phyloP scores from a whole-genome alignment of 768 basidiomycete species.

The Rhizopogon salebrosus region DNA sequence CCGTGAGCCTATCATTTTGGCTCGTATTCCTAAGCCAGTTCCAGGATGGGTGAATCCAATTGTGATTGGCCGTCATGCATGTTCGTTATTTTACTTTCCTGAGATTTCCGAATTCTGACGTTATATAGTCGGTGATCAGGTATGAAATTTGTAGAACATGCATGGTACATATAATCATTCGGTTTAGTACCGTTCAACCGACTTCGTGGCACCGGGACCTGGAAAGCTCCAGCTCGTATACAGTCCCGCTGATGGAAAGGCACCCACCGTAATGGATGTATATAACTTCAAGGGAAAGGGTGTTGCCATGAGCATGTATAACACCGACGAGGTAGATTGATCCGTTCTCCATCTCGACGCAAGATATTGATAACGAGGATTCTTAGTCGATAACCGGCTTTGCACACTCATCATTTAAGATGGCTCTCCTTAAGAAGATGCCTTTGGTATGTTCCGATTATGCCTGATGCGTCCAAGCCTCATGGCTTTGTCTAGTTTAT shows the following conservation, averaged over 20 bases:
- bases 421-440: constrained; percentile 80
- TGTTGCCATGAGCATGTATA: constrained; percentile 97
- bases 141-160: constrained; percentile 24
- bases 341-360: not conserved
- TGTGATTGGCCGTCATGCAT: constrained; percentile 93
- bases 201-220: constrained; percentile 85
- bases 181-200: constrained; percentile 85
- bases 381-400: constrained; percentile 85
- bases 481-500: constrained; percentile 57
- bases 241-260: constrained; percentile 74
- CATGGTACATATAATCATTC: constrained; percentile 2
- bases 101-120: constrained; percentile 81
- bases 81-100: constrained; percentile 20
- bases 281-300: constrained; percentile 93
- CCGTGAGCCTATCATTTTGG: constrained; percentile 94
- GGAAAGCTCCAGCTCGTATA: constrained; percentile 93
- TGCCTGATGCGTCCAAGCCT: constrained; percentile 5
- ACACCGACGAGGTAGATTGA: constrained; percentile 78
- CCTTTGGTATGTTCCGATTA: constrained; percentile 44
- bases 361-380: not conserved
- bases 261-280: constrained; percentile 67
- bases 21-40: constrained; percentile 85
- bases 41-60: constrained; percentile 98
- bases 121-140: constrained; percentile 88
- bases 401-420: constrained; percentile 97